Evolutionary conservation across 129 eudicot genomes (phyloP), one percentile per base, ranked within the genome.

Genomic region (Artemisia tridentata): DNA sequence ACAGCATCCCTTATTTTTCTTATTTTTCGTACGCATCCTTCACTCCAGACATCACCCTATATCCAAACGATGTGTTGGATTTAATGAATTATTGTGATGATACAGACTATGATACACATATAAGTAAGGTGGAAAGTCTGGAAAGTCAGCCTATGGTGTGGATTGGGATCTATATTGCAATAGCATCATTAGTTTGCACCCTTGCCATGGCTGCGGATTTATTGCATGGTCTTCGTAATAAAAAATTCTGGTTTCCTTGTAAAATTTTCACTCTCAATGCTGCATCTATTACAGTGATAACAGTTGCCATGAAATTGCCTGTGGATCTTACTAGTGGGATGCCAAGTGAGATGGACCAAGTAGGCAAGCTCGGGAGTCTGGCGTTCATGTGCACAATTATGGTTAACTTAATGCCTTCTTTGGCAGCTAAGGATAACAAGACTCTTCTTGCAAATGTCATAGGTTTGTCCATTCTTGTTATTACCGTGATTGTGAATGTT

Each of bases 151-250:
- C 82, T 19, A 63, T 84, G 84, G 72, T 78, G 60, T 80, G 80
- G 77, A 80, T 84, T 21, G 88, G 88, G 63, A 25, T 69, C 57
- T 84, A 84, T 57, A 65, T 84, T 15, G 80, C 85, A 41, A 67
- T 71, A 16, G 88, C 85, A 7, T 80, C 85, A 4, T 41, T 60
- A 3, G 17, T 73, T 18, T 84, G 88, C 60, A 29, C 72, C 38
- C 67, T 84, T 47, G 80, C 78, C 4, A 80, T 84, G 75, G 70
- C 65, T 0, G 82, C 75, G 10, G 88, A 84, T 63, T 34, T 71
- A 12, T 13, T 80, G 8, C 41, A 55, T 34, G 88, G 88, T 19
- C 14, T 84, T 15, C 53, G 60, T 0, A 57, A 19, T 17, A 80
- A 63, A 25, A 84, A 69, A 20, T 23, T 25, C 0, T 84, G 88